A percentile compares a stretch with the other conserved stretches of the same genome.
phyloP scores from a whole-genome alignment of 805 yeast genomes.

The Cyberlindnera xishuangbannaensis region DNA sequence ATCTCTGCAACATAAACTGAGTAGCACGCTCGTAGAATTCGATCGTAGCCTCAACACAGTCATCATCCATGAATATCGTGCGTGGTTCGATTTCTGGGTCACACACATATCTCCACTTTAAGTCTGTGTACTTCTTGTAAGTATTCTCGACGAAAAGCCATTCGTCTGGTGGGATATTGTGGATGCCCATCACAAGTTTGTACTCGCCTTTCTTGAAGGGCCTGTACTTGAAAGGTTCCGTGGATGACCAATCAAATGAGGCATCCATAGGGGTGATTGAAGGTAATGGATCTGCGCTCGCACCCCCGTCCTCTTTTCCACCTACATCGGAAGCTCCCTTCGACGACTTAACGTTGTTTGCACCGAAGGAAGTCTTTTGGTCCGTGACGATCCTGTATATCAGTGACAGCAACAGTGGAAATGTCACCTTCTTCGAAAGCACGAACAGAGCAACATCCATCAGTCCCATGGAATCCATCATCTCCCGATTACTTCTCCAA shows the following conservation, averaged over 20 bases:
- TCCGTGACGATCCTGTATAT: no score
- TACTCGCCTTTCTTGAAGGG: constrained; percentile 61
- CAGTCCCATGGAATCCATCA: no score
- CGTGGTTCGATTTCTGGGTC: constrained; percentile 29
- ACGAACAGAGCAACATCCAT: constrained; percentile 3
- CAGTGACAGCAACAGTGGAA: constrained; percentile 20
- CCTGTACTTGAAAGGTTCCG: constrained; percentile 40
- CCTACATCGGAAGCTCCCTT: no score
- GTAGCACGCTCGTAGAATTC: constrained; percentile 23
- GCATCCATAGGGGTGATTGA: no score
- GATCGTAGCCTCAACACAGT: constrained; percentile 18
- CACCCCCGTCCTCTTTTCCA: no score
- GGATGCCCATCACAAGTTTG: constrained; percentile 58
- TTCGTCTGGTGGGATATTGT: constrained; percentile 42
- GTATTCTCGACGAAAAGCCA: constrained; percentile 60
- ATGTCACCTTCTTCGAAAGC: constrained; percentile 19
- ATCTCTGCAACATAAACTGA: constrained; percentile 20
- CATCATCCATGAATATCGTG: constrained; percentile 30
- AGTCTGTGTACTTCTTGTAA: constrained; percentile 39
- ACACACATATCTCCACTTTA: constrained; percentile 32
- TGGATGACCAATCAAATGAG: constrained; percentile 38
- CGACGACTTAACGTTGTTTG: no score
- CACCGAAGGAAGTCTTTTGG: not conserved
- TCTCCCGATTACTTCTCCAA: no score
- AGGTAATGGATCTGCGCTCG: not conserved